phyloP scores from a whole-genome alignment of 2,329 filamentous ascomycete genomes.

The Bipolaris oryzae region DNA sequence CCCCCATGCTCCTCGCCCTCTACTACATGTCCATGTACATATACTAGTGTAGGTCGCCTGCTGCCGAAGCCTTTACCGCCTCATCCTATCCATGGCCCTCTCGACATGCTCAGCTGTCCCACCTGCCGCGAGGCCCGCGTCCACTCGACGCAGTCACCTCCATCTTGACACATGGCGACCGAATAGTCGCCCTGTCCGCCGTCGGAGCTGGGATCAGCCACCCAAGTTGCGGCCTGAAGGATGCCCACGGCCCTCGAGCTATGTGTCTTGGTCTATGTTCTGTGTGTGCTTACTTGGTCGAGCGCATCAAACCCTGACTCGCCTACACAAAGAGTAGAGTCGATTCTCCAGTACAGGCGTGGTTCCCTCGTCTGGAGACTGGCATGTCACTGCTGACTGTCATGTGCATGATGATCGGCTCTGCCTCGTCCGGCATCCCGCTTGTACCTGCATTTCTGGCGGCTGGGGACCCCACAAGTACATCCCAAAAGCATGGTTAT shows the following conservation, averaged over 20 bases:
- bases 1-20: constrained; percentile 3
- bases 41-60: not conserved
- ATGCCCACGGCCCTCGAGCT: not conserved
- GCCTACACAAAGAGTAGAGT: not conserved
- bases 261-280: not conserved
- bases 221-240: constrained; percentile 1
- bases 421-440: constrained; percentile 8
- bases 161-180: not conserved
- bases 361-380: not conserved
- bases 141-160: not conserved
- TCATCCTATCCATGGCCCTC: not conserved
- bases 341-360: not conserved
- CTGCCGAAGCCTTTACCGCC: not conserved
- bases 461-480: constrained; percentile 15
- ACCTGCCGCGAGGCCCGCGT: not conserved
- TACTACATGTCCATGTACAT: not conserved
- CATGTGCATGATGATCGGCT: constrained; percentile 11
- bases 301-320: not conserved
- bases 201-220: not conserved
- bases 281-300: not conserved
- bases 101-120: not conserved
- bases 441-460: constrained; percentile 22
- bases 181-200: not conserved
- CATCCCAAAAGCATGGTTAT: constrained; percentile 4
- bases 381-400: not conserved